Evolutionary conservation across 495 filamentous ascomycete species (phyloP), one percentile per base, ranked within the genome.

Genomic region (Penicillium steckii): DNA sequence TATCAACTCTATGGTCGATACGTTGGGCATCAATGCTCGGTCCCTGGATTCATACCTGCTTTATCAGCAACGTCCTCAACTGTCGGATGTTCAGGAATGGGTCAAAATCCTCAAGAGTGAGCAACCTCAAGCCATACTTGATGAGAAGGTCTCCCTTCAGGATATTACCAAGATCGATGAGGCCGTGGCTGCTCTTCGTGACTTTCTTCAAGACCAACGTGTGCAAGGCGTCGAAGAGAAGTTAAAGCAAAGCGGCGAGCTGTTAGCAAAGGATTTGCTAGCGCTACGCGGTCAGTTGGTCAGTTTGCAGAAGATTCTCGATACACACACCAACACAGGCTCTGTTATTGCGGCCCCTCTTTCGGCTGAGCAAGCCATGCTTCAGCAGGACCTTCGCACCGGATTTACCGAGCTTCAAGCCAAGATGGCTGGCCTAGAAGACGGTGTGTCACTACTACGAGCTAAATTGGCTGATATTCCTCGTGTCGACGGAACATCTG

Each of bases 1-100:
- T 56, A 90, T 96, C 59, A 97, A 97, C 66, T 88, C 87, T 10
- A 99, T 97, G 94, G 81, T 97, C 23, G 91, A 97, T 61, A 91
- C 88, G 2, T 68, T 97, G 17, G 95, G 92, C 6, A 77, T 97
- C 26, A 97, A 97, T 66, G 84, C 87, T 22, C 84, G 89, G 4
- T 81, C 85, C 9, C 68, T 99, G 22, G 72, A 83, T 40, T 79
- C 81, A 1, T 99, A 90, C 63, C 77, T 89, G 25, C 65, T 80
- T 26, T 71, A 71, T 45, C 75, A 83, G 47, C 77, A 85, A 48
- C 64, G 65, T 2, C 69, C 77, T 32, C 72, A 83, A 38, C 77
- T 88, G 50, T 78, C 95, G 10, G 80, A 85, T 29, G 38, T 46
- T 29, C 51, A 57, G 19, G 56, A 65, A 23, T 72, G 62, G 65